phyloP scores from a whole-genome alignment of 371 early-diverging fungal genomes.

The Mortierella sp. region DNA sequence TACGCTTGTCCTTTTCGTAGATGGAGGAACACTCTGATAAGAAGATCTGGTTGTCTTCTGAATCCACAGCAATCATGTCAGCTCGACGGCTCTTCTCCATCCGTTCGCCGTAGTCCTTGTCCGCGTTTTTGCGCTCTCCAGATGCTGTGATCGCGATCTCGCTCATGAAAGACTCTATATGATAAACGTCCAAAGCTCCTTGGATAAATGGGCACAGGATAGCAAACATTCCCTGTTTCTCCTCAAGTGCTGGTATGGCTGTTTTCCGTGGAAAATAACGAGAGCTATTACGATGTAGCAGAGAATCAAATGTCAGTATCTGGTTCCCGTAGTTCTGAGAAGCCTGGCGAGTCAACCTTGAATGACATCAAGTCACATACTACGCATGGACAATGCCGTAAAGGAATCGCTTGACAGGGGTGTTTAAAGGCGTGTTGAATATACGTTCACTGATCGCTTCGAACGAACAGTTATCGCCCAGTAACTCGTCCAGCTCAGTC shows the following conservation, averaged over 20 bases:
- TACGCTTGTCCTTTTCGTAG: slow-evolving; percentile 21
- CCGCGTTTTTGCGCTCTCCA: slow-evolving; percentile 11
- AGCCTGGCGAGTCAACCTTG: neutral
- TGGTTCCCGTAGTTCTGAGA: neutral
- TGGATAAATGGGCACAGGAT: slow-evolving; percentile 18
- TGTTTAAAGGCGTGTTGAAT: neutral
- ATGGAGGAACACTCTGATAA: slow-evolving; percentile 7
- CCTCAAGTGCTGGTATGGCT: slow-evolving; percentile 4
- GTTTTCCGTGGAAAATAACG: neutral
- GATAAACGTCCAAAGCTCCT: slow-evolving; percentile 6
- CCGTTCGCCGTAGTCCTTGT: neutral
- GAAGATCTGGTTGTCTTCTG: neutral
- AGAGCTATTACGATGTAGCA: neutral
- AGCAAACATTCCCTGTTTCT: slow-evolving; percentile 20
- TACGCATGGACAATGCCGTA: neutral
- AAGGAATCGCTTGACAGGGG: neutral
- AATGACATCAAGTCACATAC: neutral
- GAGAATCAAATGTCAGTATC: neutral
- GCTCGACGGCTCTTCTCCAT: slow-evolving; percentile 4
- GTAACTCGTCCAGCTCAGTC: neutral
- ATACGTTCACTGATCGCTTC: neutral
- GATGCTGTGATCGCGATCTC: slow-evolving; percentile 14
- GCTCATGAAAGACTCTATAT: slow-evolving; percentile 1
- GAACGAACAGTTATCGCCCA: neutral
- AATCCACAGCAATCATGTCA: slow-evolving; percentile 8